These are phyloP conservation scores for Rhodotorula sp. DNA, from an alignment of 1,284 basidiomycete species.

Conservation along the genomic window DNA sequence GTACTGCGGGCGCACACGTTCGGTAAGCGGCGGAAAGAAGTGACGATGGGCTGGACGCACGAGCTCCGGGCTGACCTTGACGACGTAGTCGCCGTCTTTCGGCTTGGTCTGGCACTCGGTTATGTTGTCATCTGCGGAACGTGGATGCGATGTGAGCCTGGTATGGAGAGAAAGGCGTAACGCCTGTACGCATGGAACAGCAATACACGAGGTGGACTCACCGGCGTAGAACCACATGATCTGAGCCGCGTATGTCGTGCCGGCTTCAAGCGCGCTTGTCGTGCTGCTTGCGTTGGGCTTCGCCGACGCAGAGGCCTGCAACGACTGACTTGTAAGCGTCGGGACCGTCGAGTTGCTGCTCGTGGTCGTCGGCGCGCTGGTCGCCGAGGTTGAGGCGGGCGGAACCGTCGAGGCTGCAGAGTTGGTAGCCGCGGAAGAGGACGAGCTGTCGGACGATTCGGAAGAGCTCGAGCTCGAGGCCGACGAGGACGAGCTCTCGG, in stretches of 20 bases:
- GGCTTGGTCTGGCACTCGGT: slow-evolving; percentile 6
- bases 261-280: neutral
- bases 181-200: no score
- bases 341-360: no score
- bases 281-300: neutral
- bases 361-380: neutral
- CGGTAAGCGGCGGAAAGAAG: neutral
- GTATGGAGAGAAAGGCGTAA: neutral
- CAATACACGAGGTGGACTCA: no score
- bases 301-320: neutral
- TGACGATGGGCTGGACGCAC: neutral
- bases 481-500: neutral
- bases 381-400: neutral
- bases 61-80: slow-evolving; percentile 17
- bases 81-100: slow-evolving; percentile 23
- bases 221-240: slow-evolving; percentile 26
- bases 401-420: no score
- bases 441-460: neutral
- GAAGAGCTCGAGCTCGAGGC: neutral
- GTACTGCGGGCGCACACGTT: neutral
- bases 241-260: slow-evolving; percentile 17
- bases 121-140: neutral
- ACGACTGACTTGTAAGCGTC: neutral
- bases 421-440: neutral
- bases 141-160: neutral